Evolutionary conservation across 2,329 filamentous ascomycete genomes (phyloP).

Genomic region (Didymellaceae sp.): DNA sequence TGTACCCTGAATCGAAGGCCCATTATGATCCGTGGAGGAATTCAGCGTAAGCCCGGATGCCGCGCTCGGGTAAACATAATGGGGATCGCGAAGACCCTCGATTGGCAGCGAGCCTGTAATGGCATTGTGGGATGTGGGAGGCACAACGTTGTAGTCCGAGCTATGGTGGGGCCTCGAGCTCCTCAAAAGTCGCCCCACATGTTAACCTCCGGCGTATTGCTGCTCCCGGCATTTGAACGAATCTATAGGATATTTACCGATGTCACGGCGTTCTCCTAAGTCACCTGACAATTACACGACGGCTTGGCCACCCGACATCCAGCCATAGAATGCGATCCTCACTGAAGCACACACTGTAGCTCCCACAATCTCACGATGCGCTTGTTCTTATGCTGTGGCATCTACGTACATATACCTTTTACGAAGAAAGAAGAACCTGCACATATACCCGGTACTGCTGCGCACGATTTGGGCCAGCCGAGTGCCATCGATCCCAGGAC

Average conservation of each 20-base stretch:
- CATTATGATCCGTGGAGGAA: constrained; percentile 18
- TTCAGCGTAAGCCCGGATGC: constrained; percentile 16
- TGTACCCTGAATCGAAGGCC: constrained; percentile 23
- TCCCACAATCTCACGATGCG: constrained; percentile 3
- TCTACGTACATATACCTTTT: constrained; percentile 14
- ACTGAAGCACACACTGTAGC: neutral
- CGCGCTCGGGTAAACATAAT: constrained; percentile 17
- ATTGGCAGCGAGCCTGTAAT: constrained; percentile 30
- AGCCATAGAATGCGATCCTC: neutral
- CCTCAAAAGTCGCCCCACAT: constrained; percentile 6
- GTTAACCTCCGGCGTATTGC: neutral
- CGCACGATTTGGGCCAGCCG: constrained; percentile 11
- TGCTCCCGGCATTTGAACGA: neutral
- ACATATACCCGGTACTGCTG: constrained; percentile 13
- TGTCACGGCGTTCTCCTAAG: too few relatives aligned
- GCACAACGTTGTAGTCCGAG: constrained; percentile 13
- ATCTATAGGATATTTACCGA: neutral
- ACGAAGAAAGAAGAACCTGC: constrained; percentile 10
- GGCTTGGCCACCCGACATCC: neutral
- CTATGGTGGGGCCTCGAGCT: constrained; percentile 32
- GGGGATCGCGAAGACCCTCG: constrained; percentile 13
- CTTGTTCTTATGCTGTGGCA: constrained; percentile 15
- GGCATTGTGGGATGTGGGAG: constrained; percentile 28
- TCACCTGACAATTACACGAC: neutral
- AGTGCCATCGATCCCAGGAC: constrained; percentile 14